A percentile compares a stretch with the other conserved stretches of the same genome.
Conservation (phyloP, 805 yeast species). For the Starmerella riodocensis region DNA sequence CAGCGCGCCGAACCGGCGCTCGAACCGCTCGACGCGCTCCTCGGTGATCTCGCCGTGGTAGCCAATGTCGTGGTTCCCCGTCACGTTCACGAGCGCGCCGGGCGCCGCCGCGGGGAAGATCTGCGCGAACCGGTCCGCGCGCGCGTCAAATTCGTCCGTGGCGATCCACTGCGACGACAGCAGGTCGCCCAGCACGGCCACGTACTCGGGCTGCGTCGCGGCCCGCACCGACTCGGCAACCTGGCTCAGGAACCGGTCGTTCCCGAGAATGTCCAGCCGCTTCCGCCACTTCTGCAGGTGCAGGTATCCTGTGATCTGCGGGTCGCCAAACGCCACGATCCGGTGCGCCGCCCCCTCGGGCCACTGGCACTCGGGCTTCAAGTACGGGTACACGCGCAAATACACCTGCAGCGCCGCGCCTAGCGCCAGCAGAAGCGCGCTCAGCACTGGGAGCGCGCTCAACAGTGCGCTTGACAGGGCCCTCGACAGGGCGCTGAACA, state of each 20-base stretch:
- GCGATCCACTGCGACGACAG: conserved; percentile 91
- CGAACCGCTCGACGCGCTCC: conserved; percentile 77
- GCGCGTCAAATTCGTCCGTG: conserved; percentile 69
- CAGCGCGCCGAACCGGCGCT: conserved; percentile 63
- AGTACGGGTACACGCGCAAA: conserved; percentile 46
- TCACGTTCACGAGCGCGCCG: conserved; percentile 50
- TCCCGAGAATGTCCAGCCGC: conserved; percentile 73
- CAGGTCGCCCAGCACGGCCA: conserved; percentile 84
- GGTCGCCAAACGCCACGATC: conserved; percentile 76
- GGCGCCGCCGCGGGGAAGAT: conserved; percentile 23
- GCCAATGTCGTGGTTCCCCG: conserved; percentile 95
- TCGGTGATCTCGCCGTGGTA: conserved; percentile 88
- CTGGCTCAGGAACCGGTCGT: conserved; percentile 81
- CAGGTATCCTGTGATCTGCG: conserved; percentile 72
- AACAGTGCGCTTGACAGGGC: too few species aligned
- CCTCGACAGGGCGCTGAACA: too few species aligned
- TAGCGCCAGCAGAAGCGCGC: conserved; percentile 14
- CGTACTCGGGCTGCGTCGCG: conserved; percentile 60
- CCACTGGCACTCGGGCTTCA: conserved; percentile 24
- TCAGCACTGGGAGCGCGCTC: too few species aligned
- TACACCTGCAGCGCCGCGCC: conserved; percentile 39
- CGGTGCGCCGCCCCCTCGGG: conserved; percentile 24
- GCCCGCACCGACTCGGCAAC: conserved; percentile 53
- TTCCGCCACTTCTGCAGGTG: conserved; percentile 36
- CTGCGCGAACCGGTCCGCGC: conserved; percentile 48